phyloP scores from a whole-genome alignment of 495 filamentous ascomycete genomes.

The Immersiella caudata region DNA sequence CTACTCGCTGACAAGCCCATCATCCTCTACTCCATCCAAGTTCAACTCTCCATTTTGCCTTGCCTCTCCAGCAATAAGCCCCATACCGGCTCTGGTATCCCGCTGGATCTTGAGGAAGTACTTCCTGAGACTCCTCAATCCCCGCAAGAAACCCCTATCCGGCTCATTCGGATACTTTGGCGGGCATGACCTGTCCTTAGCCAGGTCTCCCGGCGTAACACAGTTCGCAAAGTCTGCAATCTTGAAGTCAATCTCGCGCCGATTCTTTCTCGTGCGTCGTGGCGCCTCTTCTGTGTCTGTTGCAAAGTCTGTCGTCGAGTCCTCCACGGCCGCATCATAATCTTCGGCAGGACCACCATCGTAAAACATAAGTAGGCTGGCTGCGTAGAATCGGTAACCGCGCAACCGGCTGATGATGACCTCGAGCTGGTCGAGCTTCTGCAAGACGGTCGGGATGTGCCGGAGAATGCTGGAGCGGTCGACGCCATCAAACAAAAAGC shows the following conservation, averaged over 20 bases:
- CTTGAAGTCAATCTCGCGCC: slow-evolving; percentile 78
- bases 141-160: slow-evolving; percentile 87
- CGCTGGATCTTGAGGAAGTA: slow-evolving; percentile 89
- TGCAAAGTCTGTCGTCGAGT: slow-evolving; percentile 50
- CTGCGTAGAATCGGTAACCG: slow-evolving; percentile 94
- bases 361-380: slow-evolving; percentile 91
- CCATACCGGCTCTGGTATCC: slow-evolving; percentile 66
- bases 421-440: slow-evolving; percentile 80
- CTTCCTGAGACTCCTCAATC: slow-evolving; percentile 73
- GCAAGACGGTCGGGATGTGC: slow-evolving; percentile 84
- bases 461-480: slow-evolving; percentile 73
- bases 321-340: slow-evolving; percentile 52
- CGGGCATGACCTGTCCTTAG: slow-evolving; percentile 69
- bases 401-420: slow-evolving; percentile 75
- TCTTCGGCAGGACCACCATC: slow-evolving; percentile 68
- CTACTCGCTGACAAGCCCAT: slow-evolving; percentile 43
- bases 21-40: slow-evolving; percentile 35
- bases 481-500: slow-evolving; percentile 91
- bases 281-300: slow-evolving; percentile 53
- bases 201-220: slow-evolving; percentile 80
- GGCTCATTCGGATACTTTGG: slow-evolving; percentile 78
- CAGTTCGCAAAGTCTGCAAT: slow-evolving; percentile 99
- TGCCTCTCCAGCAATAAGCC: slow-evolving; percentile 28
- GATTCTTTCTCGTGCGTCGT: slow-evolving; percentile 39
- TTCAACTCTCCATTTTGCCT: background rate